Conservation (phyloP, 208 protist species). For the Wallacemonas rigidus region DNA sequence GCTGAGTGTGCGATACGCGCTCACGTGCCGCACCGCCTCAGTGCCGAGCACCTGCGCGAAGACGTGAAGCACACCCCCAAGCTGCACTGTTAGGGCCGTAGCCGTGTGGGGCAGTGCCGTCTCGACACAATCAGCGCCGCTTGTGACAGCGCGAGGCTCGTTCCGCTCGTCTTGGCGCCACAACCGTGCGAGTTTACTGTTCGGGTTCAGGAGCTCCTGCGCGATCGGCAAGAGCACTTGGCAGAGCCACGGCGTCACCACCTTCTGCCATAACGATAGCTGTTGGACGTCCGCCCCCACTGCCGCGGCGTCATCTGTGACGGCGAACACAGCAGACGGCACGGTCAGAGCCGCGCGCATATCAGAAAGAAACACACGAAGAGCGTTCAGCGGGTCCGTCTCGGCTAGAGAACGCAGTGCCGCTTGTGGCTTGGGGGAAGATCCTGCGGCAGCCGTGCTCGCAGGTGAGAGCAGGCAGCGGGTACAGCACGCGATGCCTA, state of each 20-base stretch:
- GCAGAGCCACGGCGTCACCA: conserved; percentile 1
- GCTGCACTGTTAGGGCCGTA: not conserved
- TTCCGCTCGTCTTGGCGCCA: not conserved
- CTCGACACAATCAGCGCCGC: too few species aligned
- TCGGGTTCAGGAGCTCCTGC: not conserved
- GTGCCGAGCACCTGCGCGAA: not conserved
- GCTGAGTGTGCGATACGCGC: not conserved
- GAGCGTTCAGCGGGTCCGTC: too few species aligned
- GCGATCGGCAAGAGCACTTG: not conserved
- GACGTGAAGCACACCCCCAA: not conserved
- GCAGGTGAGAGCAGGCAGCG: not conserved
- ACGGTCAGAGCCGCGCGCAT: not conserved
- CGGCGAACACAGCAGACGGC: not conserved
- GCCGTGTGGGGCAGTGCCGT: not conserved
- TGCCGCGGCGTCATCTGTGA: not conserved
- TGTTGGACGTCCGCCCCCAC: not conserved
- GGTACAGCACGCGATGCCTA: not conserved
- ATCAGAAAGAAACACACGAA: not conserved
- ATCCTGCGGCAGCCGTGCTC: too few species aligned
- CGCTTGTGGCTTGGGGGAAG: too few species aligned
- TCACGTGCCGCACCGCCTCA: not conserved
- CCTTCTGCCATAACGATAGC: not conserved
- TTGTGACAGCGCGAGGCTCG: not conserved
- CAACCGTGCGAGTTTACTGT: not conserved
- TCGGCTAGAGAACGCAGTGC: too few species aligned